Evolutionary conservation across 495 filamentous ascomycete species (phyloP), one percentile per base, ranked within the genome.

Genomic region (Jackrogersella minutella): DNA sequence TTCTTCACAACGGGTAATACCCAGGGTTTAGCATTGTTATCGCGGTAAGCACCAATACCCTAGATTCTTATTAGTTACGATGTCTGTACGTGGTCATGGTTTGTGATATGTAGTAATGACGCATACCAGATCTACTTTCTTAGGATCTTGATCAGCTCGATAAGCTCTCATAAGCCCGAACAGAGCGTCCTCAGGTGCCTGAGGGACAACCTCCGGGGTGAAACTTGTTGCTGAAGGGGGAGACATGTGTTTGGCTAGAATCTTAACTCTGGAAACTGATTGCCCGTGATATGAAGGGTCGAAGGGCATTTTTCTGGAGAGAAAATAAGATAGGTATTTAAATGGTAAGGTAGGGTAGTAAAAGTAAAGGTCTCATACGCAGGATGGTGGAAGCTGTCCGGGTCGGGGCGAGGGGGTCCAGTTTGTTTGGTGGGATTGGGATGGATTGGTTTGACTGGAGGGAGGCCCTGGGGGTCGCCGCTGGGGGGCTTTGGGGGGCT

Each of bases 1-100:
- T 95, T 93, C 79, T 92, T 95, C 51, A 99, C 94, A 10, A 98
- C 96, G 1, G 96, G 93, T 49, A 99, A 81, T 56, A 99, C 86
- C 96, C 96, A 99, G n/a, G 95, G 96, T 80, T 97, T 97, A 50
- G 92, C 93, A 75, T 96, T 88, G 77, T 99, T 82, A 63, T 97
- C 96, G 73, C 95, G 86, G 77, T 99, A 98, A 62, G 96, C 96
- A 69, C 95, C 95, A 81, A 98, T 93, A 57, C 95, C 94, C 81
- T 84, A 24, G 0, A 41, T 44, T 59, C 13, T 14, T 30, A 62
- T 68, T 41, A 70, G 69, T 33, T 9, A 64, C 24, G 26, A 37
- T 67, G 10, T 19, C 19, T 13, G 8, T 22, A 30, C 41, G 11
- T 13, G 22, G 1, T 7, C 26, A 30, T 3, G 7, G 26, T 7